Evolutionary conservation across 1,284 basidiomycete genomes (phyloP).

Genomic region (Abortiporus biennis): DNA sequence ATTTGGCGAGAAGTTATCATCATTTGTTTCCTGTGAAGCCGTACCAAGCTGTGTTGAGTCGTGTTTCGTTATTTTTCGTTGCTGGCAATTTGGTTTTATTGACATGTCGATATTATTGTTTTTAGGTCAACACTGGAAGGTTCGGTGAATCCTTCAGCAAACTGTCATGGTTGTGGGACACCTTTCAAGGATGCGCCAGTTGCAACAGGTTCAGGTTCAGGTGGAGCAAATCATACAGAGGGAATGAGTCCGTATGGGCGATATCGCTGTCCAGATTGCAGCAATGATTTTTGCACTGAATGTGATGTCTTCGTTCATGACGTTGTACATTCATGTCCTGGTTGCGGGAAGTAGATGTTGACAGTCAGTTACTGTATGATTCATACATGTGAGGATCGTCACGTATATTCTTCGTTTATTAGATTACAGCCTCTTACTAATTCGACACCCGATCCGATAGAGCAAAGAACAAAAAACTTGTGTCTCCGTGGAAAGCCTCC

Average conservation of each 20-base stretch:
- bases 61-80: conserved; percentile 2
- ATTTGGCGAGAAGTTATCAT: conserved; percentile 93
- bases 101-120: conserved; percentile 6
- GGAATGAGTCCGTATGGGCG: conserved; percentile 75
- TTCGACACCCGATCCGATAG: too few relatives aligned
- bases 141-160: conserved; percentile 24
- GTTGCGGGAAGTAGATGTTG: conserved; percentile 37
- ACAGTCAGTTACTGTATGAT: too few relatives aligned
- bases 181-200: conserved; percentile 42
- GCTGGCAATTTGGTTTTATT: not conserved
- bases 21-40: conserved; percentile 88
- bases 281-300: conserved; percentile 52
- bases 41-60: conserved; percentile 67
- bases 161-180: conserved; percentile 71
- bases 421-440: too few relatives aligned
- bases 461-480: too few relatives aligned
- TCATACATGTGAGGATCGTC: too few relatives aligned
- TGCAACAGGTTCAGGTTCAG: conserved; percentile 11
- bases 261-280: conserved; percentile 61
- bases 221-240: conserved; percentile 34
- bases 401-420: too few relatives aligned
- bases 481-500: too few relatives aligned
- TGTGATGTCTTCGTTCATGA: conserved; percentile 64
- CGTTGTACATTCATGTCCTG: conserved; percentile 54
- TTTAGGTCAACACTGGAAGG: conserved; percentile 35